A percentile compares a stretch with the other conserved stretches of the same genome.
Conservation (phyloP, 2,329 filamentous ascomycete genomes). For the Stemphylium vesicarium region DNA sequence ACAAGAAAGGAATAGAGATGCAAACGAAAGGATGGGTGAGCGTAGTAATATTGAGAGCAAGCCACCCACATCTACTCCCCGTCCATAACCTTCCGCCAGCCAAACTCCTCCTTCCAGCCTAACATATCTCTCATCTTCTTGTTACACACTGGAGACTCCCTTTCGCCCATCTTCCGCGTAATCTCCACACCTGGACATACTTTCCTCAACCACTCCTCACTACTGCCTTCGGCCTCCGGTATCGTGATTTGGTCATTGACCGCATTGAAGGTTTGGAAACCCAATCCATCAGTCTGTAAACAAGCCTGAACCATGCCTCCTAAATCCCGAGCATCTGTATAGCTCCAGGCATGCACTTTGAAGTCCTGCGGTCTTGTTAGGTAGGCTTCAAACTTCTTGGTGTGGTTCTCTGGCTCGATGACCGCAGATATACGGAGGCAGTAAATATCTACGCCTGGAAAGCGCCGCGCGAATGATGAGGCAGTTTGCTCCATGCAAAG, state of each 20-base stretch:
- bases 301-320: constrained; percentile 64
- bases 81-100: constrained; percentile 50
- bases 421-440: constrained; percentile 65
- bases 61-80: background rate
- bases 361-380: constrained; percentile 56
- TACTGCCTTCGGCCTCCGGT: constrained; percentile 43
- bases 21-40: too few species aligned
- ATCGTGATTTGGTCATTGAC: constrained; percentile 65
- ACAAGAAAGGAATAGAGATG: too few species aligned
- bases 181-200: constrained; percentile 57
- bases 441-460: constrained; percentile 62
- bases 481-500: constrained; percentile 64
- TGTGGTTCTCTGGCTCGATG: constrained; percentile 64
- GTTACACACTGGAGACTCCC: constrained; percentile 65
- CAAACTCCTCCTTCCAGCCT: constrained; percentile 63
- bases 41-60: background rate
- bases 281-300: constrained; percentile 61
- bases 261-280: constrained; percentile 68
- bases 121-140: constrained; percentile 63
- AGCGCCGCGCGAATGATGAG: constrained; percentile 61
- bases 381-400: constrained; percentile 56
- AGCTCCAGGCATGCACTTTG: constrained; percentile 65
- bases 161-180: constrained; percentile 60
- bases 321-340: constrained; percentile 66
- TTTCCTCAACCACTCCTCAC: constrained; percentile 57